phyloP scores from a whole-genome alignment of 2,329 filamentous ascomycete species.

The Bipolaris zeicola region DNA sequence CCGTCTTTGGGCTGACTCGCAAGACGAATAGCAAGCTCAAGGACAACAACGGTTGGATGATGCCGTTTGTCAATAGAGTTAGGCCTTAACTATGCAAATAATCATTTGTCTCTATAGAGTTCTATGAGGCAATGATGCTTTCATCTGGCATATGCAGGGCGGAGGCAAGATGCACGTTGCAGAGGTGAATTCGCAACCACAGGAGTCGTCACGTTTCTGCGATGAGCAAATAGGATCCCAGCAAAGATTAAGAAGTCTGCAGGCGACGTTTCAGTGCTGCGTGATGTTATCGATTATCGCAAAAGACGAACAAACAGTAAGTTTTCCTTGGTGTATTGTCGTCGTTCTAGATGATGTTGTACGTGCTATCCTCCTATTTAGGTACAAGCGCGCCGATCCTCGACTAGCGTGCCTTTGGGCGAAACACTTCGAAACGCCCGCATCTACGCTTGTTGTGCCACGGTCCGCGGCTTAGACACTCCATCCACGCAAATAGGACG shows the following conservation, averaged over 20 bases:
- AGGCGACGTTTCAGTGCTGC: background rate
- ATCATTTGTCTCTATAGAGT: constrained; percentile 59
- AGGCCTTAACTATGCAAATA: constrained; percentile 55
- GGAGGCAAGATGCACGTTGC: constrained; percentile 30
- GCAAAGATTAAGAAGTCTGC: constrained; percentile 8
- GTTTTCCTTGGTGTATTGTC: background rate
- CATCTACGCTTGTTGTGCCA: constrained; percentile 27
- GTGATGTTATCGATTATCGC: background rate
- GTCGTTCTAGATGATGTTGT: background rate
- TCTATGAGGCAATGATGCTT: constrained; percentile 53
- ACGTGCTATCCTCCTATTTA: constrained; percentile 1
- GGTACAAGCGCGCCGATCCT: constrained; percentile 19
- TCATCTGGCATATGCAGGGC: constrained; percentile 52
- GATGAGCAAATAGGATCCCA: constrained; percentile 49
- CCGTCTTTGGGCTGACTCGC: constrained; percentile 39
- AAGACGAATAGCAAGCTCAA: constrained; percentile 36
- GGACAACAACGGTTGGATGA: constrained; percentile 55
- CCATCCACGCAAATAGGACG: constrained; percentile 15
- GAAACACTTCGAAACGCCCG: constrained; percentile 36
- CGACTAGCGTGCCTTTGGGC: constrained; percentile 26
- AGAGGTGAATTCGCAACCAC: constrained; percentile 49
- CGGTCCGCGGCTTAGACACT: constrained; percentile 19
- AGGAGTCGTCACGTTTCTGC: constrained; percentile 53
- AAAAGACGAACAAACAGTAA: background rate
- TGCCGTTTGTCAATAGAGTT: constrained; percentile 59